Evolutionary conservation across 2,329 filamentous ascomycete species (phyloP).

Genomic region (Fusarium zealandicum): DNA sequence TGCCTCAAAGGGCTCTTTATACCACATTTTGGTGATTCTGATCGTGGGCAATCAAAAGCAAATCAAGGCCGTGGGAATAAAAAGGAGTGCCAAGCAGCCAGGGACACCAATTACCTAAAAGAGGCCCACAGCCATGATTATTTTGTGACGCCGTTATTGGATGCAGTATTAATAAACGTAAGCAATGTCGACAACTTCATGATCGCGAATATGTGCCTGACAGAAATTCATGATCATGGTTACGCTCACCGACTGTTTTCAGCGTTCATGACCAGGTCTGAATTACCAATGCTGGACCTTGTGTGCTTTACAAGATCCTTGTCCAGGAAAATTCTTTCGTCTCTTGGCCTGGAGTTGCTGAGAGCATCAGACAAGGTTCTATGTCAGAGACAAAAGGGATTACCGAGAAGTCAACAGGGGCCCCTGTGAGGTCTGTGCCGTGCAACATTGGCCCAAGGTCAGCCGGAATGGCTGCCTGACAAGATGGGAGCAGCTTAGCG

Average conservation of each 20-base stretch:
- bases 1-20: conserved; percentile 3
- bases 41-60: too few species aligned
- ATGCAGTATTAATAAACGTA: conserved; percentile 22
- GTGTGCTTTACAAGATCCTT: too few species aligned
- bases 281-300: neutral
- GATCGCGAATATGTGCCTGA: conserved; percentile 8
- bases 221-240: conserved; percentile 30
- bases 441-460: too few species aligned
- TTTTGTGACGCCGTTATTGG: conserved; percentile 25
- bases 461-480: too few species aligned
- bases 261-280: conserved; percentile 8
- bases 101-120: conserved; percentile 18
- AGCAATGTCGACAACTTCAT: conserved; percentile 29
- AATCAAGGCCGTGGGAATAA: neutral
- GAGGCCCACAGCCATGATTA: conserved; percentile 6
- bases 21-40: neutral
- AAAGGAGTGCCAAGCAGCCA: conserved; percentile 9
- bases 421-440: too few species aligned
- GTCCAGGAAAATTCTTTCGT: neutral
- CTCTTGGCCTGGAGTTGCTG: neutral
- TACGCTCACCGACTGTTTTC: conserved; percentile 24
- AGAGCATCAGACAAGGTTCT: too few species aligned
- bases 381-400: too few species aligned
- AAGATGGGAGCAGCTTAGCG: too few species aligned
- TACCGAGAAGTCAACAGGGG: too few species aligned